A percentile compares a stretch with the other conserved stretches of the same genome.
phyloP scores from a whole-genome alignment of 2,329 filamentous ascomycete species.

The Ascochyta rabiei region DNA sequence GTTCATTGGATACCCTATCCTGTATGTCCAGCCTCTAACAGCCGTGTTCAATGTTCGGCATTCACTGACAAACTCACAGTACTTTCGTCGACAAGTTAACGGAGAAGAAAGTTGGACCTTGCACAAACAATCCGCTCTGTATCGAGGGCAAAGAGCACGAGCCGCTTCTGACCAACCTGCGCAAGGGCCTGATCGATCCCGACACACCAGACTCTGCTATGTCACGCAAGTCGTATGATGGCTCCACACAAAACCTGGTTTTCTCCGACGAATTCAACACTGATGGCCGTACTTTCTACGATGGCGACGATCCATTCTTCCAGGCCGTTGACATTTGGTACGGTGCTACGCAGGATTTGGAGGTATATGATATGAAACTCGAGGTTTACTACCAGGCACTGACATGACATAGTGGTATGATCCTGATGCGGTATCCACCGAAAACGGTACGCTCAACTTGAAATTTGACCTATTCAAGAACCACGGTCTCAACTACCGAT shows the following conservation, averaged over 20 bases:
- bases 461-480: constrained; percentile 69
- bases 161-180: constrained; percentile 64
- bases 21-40: constrained; percentile 59
- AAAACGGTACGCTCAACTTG: constrained; percentile 66
- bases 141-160: constrained; percentile 56
- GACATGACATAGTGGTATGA: constrained; percentile 65
- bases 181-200: constrained; percentile 68
- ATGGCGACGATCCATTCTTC: constrained; percentile 72
- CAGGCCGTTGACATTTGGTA: constrained; percentile 74
- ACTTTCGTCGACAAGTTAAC: constrained; percentile 61
- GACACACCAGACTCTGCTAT: constrained; percentile 66
- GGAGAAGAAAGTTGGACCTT: constrained; percentile 45
- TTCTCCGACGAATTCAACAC: constrained; percentile 76
- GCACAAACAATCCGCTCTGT: constrained; percentile 54
- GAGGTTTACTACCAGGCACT: constrained; percentile 6
- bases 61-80: constrained; percentile 48
- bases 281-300: constrained; percentile 71
- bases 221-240: constrained; percentile 63
- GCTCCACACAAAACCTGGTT: constrained; percentile 68
- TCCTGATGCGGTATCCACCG: constrained; percentile 68
- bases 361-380: constrained; percentile 52
- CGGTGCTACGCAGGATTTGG: constrained; percentile 71
- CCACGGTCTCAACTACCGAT: constrained; percentile 70
- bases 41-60: neutral
- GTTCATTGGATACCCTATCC: constrained; percentile 72